A percentile compares a stretch with the other conserved stretches of the same genome.
These are phyloP conservation scores for Lactarius pseudohatsudake DNA, from an alignment of 768 basidiomycete genomes.

Conservation along the genomic window DNA sequence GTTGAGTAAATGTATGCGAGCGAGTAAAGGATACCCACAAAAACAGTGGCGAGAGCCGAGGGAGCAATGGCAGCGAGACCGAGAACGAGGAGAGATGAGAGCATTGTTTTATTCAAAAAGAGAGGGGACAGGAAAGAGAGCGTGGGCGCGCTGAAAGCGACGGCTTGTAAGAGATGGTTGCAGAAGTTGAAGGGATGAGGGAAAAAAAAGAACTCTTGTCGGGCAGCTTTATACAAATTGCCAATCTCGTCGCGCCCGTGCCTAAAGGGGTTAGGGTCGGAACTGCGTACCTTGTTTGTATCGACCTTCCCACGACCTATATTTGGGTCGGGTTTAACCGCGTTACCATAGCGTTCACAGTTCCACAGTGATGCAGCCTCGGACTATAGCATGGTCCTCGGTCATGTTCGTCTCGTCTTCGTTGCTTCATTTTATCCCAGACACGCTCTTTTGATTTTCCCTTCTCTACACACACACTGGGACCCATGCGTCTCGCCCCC, in stretches of 20 bases:
- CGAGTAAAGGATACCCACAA: constrained; percentile 10
- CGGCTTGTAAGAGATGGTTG: background rate
- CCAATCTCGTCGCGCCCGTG: background rate
- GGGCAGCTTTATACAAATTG: background rate
- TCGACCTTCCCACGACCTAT: constrained; percentile 7
- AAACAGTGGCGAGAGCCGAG: constrained; percentile 21
- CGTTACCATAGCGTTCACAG: constrained; percentile 13
- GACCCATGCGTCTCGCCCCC: constrained; percentile 14
- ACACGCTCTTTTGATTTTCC: constrained; percentile 1
- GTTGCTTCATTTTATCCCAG: background rate
- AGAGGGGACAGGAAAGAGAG: constrained; percentile 26
- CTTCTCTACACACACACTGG: background rate
- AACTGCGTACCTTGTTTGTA: background rate
- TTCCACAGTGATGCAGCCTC: background rate
- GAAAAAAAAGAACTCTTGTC: background rate
- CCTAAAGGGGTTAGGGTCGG: background rate
- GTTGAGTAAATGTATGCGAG: background rate
- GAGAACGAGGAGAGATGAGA: constrained; percentile 20
- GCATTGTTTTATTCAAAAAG: constrained; percentile 24
- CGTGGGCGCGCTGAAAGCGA: constrained; percentile 18
- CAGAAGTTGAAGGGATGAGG: background rate
- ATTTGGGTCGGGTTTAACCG: background rate
- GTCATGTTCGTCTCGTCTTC: background rate
- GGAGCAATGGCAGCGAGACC: constrained; percentile 22
- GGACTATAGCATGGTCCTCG: background rate